These are phyloP conservation scores for Microsporum canis DNA, from an alignment of 2,329 filamentous ascomycete genomes.

Conservation along the genomic window DNA sequence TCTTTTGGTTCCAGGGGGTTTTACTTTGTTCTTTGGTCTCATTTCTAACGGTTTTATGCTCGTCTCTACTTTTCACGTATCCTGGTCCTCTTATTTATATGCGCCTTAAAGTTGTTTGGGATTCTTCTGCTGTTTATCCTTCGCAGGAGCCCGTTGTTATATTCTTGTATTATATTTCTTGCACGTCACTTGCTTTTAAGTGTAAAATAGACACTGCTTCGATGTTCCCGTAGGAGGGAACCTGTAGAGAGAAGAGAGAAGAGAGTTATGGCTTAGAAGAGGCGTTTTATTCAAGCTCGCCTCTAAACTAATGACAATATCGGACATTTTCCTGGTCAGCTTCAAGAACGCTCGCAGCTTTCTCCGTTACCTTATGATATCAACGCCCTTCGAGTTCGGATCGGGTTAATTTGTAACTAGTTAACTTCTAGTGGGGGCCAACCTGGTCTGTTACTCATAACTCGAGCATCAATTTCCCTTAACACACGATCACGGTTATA, in stretches of 20 bases:
- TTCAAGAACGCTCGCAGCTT: too few relatives aligned
- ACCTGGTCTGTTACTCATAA: background rate
- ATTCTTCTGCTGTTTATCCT: background rate
- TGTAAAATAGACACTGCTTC: conserved; percentile 1
- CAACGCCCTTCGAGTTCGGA: background rate
- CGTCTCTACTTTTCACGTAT: background rate
- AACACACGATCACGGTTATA: background rate
- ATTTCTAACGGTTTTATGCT: background rate
- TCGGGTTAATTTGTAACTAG: background rate
- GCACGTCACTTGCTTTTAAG: background rate
- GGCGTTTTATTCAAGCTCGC: background rate
- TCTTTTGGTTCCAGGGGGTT: conserved; percentile 1
- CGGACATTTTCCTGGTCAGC: background rate
- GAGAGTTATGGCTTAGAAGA: background rate
- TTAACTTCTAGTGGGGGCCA: background rate
- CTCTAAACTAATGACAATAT: background rate
- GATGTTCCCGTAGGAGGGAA: background rate
- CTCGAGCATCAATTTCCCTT: background rate
- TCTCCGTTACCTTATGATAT: too few relatives aligned
- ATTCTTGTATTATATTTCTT: conserved; percentile 4
- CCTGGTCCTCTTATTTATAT: background rate
- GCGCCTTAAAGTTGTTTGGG: background rate
- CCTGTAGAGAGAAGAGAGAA: background rate
- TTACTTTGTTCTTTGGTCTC: conserved; percentile 4
- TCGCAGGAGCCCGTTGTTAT: background rate